Percentiles rank a stretch among this genome's conserved stretches.
Conservation (phyloP, 306 rosid genomes). For the Malus domestica region ASM211411v1 NC_041793.1:16650501-16651000, state of each 20-base stretch:
- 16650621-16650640: too few species aligned
- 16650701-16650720: too few species aligned
- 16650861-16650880: not conserved
- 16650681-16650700: too few species aligned
- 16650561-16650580: too few species aligned
- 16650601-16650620: too few species aligned
- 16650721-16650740: too few species aligned
- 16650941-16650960: constrained; percentile 68
- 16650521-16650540: not conserved
- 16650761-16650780: too few species aligned
- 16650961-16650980: constrained; percentile 79
- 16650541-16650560: not conserved
- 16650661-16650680: too few species aligned
- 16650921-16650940: constrained; percentile 78
- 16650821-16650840: not conserved
- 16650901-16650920: constrained; percentile 14
- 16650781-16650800: not conserved
- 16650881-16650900: not conserved
- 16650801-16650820: constrained; percentile 2
- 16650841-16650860: not conserved
- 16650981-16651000: constrained; percentile 82
- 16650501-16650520: too few species aligned
- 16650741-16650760: too few species aligned
- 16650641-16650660: too few species aligned
- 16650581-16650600: too few species aligned